Base-by-base conservation (phyloP, 805 yeast genomes). In the Metschnikowia sp. region DNA sequence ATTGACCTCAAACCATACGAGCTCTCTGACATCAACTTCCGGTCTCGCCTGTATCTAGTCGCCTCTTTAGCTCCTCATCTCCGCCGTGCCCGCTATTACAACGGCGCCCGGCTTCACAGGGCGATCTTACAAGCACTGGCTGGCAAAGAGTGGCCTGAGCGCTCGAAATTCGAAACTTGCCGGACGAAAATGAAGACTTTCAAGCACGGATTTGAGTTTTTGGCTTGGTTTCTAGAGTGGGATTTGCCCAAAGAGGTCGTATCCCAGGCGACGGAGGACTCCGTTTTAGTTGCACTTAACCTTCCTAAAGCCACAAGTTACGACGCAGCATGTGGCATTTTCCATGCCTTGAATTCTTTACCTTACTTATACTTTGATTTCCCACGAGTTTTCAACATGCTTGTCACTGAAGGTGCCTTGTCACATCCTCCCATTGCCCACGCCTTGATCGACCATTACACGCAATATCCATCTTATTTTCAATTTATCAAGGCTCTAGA, bases 401-500 rank as follows among this genome's bases (percentile, higher is more conserved):
- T 43, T 15, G 33, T 38, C 18, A 37, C 38, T 18, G 19, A 38
- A 2, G 47, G 33, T 5, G 42, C 38, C 8, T 33, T 43, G 15
- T 43, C 42, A 8, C 39, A 31, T 33, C 41, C 37, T n/a, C 47
- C 34, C 2, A 30, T 42, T 26, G 47, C 47, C n/a, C 26, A 26
- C 7, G 42, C 30, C 9, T 26, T 43, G 33, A 15, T 38, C 18
- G 36, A 33, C 19, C 38, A 38, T 29, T 38, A 37, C 22, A 12
- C 19, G 2, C 18, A 32, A 5, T 37, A 19, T 15, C 42, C 47
- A 6, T 22, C 15, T 19, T 43, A 43, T 15, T 37, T 43, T n/a
- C 42, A 29, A 29, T 43, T 43, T 13, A 31, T 43, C 41, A 37
- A 43, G 30, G 36, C 41, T n/a, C 42, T 43, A 15, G 42, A 43